Evolutionary conservation across 805 yeast genomes (phyloP), one percentile per base, ranked within the genome.

Genomic region (Sugiyamaella lignohabitans): DNA sequence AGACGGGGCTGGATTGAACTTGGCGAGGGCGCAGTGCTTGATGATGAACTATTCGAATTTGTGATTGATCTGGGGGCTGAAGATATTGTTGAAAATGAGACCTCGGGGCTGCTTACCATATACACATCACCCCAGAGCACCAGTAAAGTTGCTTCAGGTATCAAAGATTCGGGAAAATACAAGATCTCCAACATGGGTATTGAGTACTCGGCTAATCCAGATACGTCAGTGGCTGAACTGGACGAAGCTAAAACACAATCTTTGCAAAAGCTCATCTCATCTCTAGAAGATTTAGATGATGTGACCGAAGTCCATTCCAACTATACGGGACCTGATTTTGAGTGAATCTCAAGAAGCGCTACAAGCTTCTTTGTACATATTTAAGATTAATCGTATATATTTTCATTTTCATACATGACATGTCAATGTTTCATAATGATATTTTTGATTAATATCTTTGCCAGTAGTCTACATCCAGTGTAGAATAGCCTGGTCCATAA

Each of bases 261-360:
- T 32, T 74, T 78, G 56, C 73, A 74, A 14, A 84, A 79, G 58
- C 77, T 88, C 30, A 62, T 82, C 29, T 68, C 63, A 19, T 70
- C 72, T 41, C 68, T 91, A 40, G 94, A 87, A 45, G 87, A 81
- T 29, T 68, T 87, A n/a, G 87, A 83, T 42, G 98, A 93, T 56
- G 85, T 91, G 18, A 79, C 87, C 4, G 87, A 79, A 52, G 79
- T 85, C 49, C 86, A 85, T 66, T 75, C 86, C 24, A 91, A 87
- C 61, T 69, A 78, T 40, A 40, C 36, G 17, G 29, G 35, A 19
- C 43, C 16, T 24, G 22, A 22, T 17, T 40, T 17, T 11, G 5
- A 38, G 14, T 40, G 23, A 38, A 38, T 38, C 11, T n/a, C 17
- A 38, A n/a, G n/a, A n/a, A n/a, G n/a, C n/a, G 20, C 22, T 29